A percentile compares a stretch with the other conserved stretches of the same genome.
Evolutionary conservation across 177 flowering plant genomes (phyloP).

Genomic region (Vitis hybrid): DNA sequence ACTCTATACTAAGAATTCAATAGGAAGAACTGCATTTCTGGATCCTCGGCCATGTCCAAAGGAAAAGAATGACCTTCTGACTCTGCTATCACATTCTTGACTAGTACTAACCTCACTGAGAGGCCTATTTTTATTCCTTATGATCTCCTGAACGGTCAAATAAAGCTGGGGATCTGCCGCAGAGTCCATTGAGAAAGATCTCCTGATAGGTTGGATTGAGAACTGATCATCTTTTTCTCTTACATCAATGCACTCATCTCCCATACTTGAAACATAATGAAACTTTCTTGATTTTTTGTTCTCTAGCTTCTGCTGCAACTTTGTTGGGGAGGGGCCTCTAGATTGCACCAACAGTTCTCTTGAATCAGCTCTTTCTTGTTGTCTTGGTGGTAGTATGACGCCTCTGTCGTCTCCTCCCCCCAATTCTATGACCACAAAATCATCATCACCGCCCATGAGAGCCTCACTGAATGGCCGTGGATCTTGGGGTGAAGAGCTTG

Average conservation of each 20-base stretch:
- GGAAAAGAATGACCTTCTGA: conserved; percentile 30
- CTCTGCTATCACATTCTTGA: conserved; percentile 31
- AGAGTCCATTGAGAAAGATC: conserved; percentile 66
- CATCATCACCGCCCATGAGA: conserved; percentile 42
- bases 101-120: conserved; percentile 1
- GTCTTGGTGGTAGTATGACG: conserved; percentile 8
- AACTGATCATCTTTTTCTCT: conserved; percentile 41
- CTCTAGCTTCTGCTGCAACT: conserved; percentile 19
- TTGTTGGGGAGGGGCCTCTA: conserved; percentile 15
- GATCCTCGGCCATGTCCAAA: conserved; percentile 35
- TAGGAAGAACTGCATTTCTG: conserved; percentile 36
- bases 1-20: conserved; percentile 19
- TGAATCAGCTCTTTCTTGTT: conserved; percentile 20
- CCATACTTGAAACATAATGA: conserved; percentile 43
- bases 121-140: conserved; percentile 14
- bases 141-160: conserved; percentile 36
- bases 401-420: conserved; percentile 19
- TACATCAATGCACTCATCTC: conserved; percentile 54
- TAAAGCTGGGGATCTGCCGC: conserved; percentile 44
- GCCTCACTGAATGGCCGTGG: conserved; percentile 16
- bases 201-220: conserved; percentile 43
- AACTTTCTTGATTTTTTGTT: conserved; percentile 20
- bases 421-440: conserved; percentile 55
- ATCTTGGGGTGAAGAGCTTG: conserved; percentile 39
- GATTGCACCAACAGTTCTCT: conserved; percentile 3